Percentiles rank a stretch among this genome's conserved stretches.
phyloP scores from a whole-genome alignment of 129 eudicot genomes.

The Chrysanthemum seticuspe region DNA sequence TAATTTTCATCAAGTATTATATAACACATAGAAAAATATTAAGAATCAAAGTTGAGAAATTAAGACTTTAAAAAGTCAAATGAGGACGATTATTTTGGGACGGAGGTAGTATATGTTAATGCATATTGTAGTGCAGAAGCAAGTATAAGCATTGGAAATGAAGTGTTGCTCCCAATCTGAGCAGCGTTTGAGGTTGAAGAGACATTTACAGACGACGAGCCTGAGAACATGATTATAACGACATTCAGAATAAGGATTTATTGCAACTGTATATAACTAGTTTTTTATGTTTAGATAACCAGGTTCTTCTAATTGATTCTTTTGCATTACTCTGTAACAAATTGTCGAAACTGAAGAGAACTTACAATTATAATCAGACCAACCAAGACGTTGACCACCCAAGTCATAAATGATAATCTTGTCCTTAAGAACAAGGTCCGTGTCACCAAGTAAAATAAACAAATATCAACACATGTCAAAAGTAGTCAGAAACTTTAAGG shows the following conservation, averaged over 20 bases:
- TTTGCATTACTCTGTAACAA: not conserved
- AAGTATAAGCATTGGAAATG: conserved; percentile 22
- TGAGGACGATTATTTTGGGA: too few species aligned
- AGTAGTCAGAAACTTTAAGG: not conserved
- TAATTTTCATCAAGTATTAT: too few species aligned
- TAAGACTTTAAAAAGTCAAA: too few species aligned
- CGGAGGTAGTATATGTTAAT: not conserved
- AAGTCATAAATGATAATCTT: too few species aligned
- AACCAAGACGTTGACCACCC: too few species aligned
- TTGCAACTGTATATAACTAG: not conserved
- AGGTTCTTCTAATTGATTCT: not conserved
- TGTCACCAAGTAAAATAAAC: not conserved
- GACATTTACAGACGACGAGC: conserved; percentile 72
- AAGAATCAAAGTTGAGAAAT: too few species aligned
- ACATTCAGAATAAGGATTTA: not conserved
- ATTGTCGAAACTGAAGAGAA: conserved; percentile 1
- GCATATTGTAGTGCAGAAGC: conserved; percentile 20
- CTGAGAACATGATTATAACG: conserved; percentile 35
- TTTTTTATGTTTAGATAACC: not conserved
- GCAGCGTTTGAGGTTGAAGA: conserved; percentile 41
- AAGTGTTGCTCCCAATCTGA: conserved; percentile 28
- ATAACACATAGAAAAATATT: too few species aligned
- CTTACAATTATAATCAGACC: conserved; percentile 46
- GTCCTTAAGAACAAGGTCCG: too few species aligned
- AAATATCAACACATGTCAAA: not conserved